Evolutionary conservation across 129 eudicot species (phyloP).

Genomic region (Pittosporum tobira): DNA sequence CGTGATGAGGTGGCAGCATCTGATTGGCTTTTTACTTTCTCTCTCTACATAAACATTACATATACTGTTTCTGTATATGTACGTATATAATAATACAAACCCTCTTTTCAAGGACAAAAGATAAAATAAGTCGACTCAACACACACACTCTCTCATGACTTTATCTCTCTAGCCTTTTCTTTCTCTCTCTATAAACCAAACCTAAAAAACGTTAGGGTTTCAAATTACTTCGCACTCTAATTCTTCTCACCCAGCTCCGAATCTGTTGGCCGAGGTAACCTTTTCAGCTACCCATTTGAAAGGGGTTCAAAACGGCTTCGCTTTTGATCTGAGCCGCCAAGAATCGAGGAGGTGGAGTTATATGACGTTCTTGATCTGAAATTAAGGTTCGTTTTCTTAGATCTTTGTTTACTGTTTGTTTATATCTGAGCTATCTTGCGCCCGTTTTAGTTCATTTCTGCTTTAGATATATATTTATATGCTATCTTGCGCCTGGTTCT

Average conservation of each 20-base stretch:
- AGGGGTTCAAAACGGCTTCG: background rate
- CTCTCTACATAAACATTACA: constrained; percentile 4
- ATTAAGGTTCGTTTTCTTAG: constrained; percentile 15
- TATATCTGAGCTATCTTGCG: too few species aligned
- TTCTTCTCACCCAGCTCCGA: background rate
- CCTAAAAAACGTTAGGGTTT: constrained; percentile 15
- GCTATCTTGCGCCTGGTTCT: constrained; percentile 3
- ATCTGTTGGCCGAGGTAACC: background rate
- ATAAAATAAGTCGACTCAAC: background rate
- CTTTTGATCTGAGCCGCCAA: constrained; percentile 2
- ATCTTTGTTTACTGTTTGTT: background rate
- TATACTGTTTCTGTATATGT: background rate
- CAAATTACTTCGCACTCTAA: background rate
- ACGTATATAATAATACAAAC: background rate
- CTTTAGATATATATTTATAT: too few species aligned
- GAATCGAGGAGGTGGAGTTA: constrained; percentile 6
- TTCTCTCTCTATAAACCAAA: constrained; percentile 21
- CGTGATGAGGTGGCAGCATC: constrained; percentile 15
- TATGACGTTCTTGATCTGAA: constrained; percentile 16
- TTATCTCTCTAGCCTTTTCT: background rate
- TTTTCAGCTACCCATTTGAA: background rate
- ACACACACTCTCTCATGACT: constrained; percentile 6
- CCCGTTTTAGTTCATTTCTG: too few species aligned
- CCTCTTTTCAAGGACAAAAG: background rate
- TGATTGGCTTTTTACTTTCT: constrained; percentile 10